phyloP scores from a whole-genome alignment of 768 basidiomycete species.

The Tubosaeta brunneosetosa region DNA sequence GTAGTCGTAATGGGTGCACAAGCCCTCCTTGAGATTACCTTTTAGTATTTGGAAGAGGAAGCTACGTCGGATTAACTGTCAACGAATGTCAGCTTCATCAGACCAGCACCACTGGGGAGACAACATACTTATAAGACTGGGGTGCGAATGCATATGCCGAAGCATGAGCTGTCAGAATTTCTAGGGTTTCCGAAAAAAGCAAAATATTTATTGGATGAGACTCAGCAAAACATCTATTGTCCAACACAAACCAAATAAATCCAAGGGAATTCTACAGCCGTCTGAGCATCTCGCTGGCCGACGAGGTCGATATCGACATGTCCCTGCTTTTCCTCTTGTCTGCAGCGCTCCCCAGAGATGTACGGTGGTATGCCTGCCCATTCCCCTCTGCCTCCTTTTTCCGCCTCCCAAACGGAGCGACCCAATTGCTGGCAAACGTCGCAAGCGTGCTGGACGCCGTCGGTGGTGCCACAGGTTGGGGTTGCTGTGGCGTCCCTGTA shows the following conservation, averaged over 20 bases:
- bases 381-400: conserved; percentile 29
- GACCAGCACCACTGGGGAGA: too few species aligned
- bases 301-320: conserved; percentile 35
- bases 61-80: too few species aligned
- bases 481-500: neutral
- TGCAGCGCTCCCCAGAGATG: conserved; percentile 9
- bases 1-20: too few species aligned
- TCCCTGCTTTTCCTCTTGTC: conserved; percentile 10
- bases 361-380: conserved; percentile 19
- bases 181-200: neutral
- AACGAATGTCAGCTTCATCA: too few species aligned
- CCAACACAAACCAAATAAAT: neutral
- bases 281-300: conserved; percentile 39
- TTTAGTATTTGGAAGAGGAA: too few species aligned
- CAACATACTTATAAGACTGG: too few species aligned
- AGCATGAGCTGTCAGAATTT: too few species aligned
- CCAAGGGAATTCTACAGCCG: conserved; percentile 13
- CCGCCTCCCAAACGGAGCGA: conserved; percentile 57
- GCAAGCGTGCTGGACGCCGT: conserved; percentile 52
- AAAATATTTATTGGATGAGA: neutral
- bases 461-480: conserved; percentile 21
- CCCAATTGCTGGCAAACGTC: conserved; percentile 61
- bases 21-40: too few species aligned
- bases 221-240: too few species aligned
- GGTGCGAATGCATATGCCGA: too few species aligned